These are phyloP conservation scores for Fusarium sp. DNA, from an alignment of 2,329 filamentous ascomycete genomes.

Conservation along the genomic window DNA sequence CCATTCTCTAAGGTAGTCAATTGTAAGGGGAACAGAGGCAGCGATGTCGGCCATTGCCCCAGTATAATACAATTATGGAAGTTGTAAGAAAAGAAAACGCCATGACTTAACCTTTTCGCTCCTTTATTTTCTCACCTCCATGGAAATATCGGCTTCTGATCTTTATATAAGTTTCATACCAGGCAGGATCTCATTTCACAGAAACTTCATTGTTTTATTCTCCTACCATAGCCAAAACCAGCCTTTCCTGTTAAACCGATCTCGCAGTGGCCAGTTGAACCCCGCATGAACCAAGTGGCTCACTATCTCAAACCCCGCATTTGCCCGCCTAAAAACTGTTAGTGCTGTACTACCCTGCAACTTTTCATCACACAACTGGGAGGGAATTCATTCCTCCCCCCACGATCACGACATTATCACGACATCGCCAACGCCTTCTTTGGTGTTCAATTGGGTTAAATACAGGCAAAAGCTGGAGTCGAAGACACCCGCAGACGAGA, in stretches of 20 bases:
- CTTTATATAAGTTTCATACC: not conserved
- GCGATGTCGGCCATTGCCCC: not conserved
- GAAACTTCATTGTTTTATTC: not conserved
- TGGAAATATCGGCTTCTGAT: not conserved
- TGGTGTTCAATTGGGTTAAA: slow-evolving; percentile 20
- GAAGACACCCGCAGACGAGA: slow-evolving; percentile 2
- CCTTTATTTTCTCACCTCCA: not conserved
- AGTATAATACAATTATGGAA: not conserved
- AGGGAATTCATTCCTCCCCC: slow-evolving; percentile 36
- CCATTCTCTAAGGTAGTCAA: too few species aligned
- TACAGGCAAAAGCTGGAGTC: not conserved
- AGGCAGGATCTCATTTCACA: too few species aligned
- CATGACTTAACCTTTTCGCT: not conserved
- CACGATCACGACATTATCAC: slow-evolving; percentile 43
- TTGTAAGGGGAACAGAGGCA: not conserved
- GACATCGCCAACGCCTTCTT: slow-evolving; percentile 35
- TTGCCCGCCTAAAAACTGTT: slow-evolving; percentile 8
- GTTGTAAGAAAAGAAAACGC: not conserved
- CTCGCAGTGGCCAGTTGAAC: slow-evolving; percentile 15
- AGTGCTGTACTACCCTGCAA: slow-evolving; percentile 18
- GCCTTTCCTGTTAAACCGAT: not conserved
- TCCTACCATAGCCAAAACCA: not conserved
- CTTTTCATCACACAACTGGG: slow-evolving; percentile 37
- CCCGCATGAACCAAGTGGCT: slow-evolving; percentile 35
- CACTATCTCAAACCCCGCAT: slow-evolving; percentile 15